Evolutionary conservation across 1,284 basidiomycete genomes (phyloP).

Genomic region (Entoloma clypeatum): DNA sequence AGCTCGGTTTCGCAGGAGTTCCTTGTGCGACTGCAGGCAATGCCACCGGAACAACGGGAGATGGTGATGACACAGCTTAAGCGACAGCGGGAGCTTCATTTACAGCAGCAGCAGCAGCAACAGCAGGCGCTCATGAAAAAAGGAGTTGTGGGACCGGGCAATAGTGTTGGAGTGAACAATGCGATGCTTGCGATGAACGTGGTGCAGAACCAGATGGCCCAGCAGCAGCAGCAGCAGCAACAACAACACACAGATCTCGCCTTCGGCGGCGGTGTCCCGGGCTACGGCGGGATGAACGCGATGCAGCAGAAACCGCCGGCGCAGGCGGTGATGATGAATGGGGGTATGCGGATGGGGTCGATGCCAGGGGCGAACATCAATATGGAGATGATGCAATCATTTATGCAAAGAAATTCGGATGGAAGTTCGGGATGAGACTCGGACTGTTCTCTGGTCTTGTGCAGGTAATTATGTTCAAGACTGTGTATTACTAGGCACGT

Average conservation of each 20-base stretch:
- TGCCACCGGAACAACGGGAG: constrained; percentile 27
- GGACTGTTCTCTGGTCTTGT: too few relatives aligned
- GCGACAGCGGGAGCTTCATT: constrained; percentile 18
- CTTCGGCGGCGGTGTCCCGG: constrained; percentile 8
- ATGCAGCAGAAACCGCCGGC: constrained; percentile 16
- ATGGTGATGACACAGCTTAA: constrained; percentile 15
- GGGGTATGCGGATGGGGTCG: constrained; percentile 16
- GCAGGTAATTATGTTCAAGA: too few relatives aligned
- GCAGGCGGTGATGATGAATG: constrained; percentile 17
- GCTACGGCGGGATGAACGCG: constrained; percentile 18
- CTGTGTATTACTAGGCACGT: too few relatives aligned
- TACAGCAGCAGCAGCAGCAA: constrained; percentile 24
- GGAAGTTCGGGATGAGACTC: constrained; percentile 26
- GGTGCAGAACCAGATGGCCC: constrained; percentile 24
- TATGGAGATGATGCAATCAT: constrained; percentile 58
- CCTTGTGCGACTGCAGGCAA: constrained; percentile 21
- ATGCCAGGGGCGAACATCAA: constrained; percentile 33
- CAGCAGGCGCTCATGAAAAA: constrained; percentile 24
- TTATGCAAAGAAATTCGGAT: constrained; percentile 52
- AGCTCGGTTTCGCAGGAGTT: constrained; percentile 15
- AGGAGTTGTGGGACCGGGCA: constrained; percentile 16
- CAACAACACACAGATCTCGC: constrained; percentile 17
- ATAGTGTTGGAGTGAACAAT: constrained; percentile 12
- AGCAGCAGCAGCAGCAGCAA: constrained; percentile 26
- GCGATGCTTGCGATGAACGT: constrained; percentile 14